phyloP scores from a whole-genome alignment of 1,139 yeast genomes.

The Suhomyces ambrosiae region DNA sequence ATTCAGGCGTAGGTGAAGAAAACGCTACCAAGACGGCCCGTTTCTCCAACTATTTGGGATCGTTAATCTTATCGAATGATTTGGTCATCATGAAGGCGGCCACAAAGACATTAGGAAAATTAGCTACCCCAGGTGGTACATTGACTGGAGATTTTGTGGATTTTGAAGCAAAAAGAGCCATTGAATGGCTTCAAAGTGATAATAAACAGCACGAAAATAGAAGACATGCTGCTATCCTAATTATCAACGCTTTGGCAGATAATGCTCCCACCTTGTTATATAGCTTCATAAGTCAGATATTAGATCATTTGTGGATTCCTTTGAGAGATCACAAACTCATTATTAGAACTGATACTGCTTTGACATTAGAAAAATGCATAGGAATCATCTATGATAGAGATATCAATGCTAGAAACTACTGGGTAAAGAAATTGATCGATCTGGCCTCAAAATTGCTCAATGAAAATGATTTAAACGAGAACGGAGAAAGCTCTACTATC shows the following conservation, averaged over 20 bases:
- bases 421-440: slow-evolving; percentile 74
- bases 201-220: slow-evolving; percentile 78
- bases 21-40: slow-evolving; percentile 88
- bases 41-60: slow-evolving; percentile 82
- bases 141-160: slow-evolving; percentile 91
- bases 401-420: slow-evolving; percentile 63
- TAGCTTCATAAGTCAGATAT: slow-evolving; percentile 73
- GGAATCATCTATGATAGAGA: slow-evolving; percentile 81
- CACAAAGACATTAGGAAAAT: slow-evolving; percentile 79
- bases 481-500: slow-evolving; percentile 10
- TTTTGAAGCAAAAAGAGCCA: slow-evolving; percentile 83
- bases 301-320: slow-evolving; percentile 87
- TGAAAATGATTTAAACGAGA: slow-evolving; percentile 21
- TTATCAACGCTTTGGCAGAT: slow-evolving; percentile 79
- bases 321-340: slow-evolving; percentile 74
- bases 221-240: slow-evolving; percentile 88
- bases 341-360: slow-evolving; percentile 83
- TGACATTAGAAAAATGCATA: slow-evolving; percentile 75
- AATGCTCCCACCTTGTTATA: slow-evolving; percentile 86
- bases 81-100: slow-evolving; percentile 84
- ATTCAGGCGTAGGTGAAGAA: slow-evolving; percentile 65
- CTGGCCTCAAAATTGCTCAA: slow-evolving; percentile 50
- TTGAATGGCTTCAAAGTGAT: slow-evolving; percentile 84
- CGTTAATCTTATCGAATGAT: slow-evolving; percentile 80
- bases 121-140: slow-evolving; percentile 88